Evolutionary conservation across 306 rosid species (phyloP).

Genomic region (Corylus americana): DNA sequence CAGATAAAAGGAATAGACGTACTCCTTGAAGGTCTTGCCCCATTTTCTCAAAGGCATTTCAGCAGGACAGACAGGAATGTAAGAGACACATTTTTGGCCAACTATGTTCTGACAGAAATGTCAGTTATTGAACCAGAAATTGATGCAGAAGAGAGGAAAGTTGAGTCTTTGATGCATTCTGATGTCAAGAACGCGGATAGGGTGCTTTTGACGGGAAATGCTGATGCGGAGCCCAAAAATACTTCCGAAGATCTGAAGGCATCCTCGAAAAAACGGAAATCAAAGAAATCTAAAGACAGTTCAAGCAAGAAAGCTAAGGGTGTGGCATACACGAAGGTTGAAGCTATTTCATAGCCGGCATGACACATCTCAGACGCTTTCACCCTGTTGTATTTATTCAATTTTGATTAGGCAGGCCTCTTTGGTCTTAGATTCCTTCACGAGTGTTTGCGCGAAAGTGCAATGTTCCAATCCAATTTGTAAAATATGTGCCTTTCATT

Average conservation of each 20-base stretch:
- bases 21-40: slow-evolving; percentile 77
- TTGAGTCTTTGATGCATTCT: slow-evolving; percentile 30
- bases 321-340: slow-evolving; percentile 52
- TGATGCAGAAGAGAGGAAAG: slow-evolving; percentile 33
- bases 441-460: background rate
- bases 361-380: slow-evolving; percentile 21
- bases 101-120: slow-evolving; percentile 76
- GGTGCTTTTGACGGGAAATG: slow-evolving; percentile 14
- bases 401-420: background rate
- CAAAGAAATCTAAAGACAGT: slow-evolving; percentile 52
- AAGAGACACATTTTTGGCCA: slow-evolving; percentile 75
- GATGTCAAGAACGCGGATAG: slow-evolving; percentile 27
- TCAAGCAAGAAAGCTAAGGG: slow-evolving; percentile 60
- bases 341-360: slow-evolving; percentile 38
- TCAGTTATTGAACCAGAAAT: slow-evolving; percentile 81
- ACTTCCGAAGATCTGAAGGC: slow-evolving; percentile 26
- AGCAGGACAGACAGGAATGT: slow-evolving; percentile 85
- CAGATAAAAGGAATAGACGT: slow-evolving; percentile 85
- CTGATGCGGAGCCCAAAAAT: slow-evolving; percentile 34
- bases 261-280: slow-evolving; percentile 68
- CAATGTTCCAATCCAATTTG: background rate
- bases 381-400: background rate
- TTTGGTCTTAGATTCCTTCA: background rate
- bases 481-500: background rate
- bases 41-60: slow-evolving; percentile 86